Conservation (phyloP, 164 flowering plant species). For the Paratinospora sagittata region DNA sequence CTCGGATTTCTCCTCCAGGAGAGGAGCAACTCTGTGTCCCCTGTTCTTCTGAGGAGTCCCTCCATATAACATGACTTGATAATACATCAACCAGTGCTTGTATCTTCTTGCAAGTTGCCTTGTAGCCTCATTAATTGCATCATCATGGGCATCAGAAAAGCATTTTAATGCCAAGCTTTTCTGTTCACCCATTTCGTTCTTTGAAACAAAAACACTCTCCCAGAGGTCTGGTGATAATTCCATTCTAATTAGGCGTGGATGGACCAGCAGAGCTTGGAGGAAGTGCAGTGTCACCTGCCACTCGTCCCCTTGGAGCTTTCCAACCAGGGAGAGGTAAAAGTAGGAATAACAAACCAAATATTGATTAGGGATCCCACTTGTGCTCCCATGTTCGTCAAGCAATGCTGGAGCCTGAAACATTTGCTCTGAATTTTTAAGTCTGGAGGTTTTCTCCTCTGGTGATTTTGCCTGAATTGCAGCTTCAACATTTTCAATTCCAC, state of each 20-base stretch:
- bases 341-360: slow-evolving; percentile 49
- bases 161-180: slow-evolving; percentile 8
- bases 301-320: slow-evolving; percentile 51
- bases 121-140: slow-evolving; percentile 28
- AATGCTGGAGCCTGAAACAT: slow-evolving; percentile 76
- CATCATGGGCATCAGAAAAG: slow-evolving; percentile 15
- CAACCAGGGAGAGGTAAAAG: slow-evolving; percentile 55
- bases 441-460: slow-evolving; percentile 26
- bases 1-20: slow-evolving; percentile 16
- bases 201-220: slow-evolving; percentile 25
- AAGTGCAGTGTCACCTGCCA: slow-evolving; percentile 68
- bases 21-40: slow-evolving; percentile 13
- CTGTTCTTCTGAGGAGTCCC: slow-evolving; percentile 26
- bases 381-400: slow-evolving; percentile 49
- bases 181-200: background rate
- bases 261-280: slow-evolving; percentile 58
- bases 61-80: slow-evolving; percentile 53
- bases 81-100: slow-evolving; percentile 61
- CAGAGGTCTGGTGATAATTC: slow-evolving; percentile 52
- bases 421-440: slow-evolving; percentile 42
- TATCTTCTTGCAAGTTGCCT: slow-evolving; percentile 47
- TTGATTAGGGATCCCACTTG: slow-evolving; percentile 47
- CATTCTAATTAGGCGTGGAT: slow-evolving; percentile 33
- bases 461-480: slow-evolving; percentile 31
- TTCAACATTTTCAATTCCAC: slow-evolving; percentile 61